phyloP scores from a whole-genome alignment of 2,329 filamentous ascomycete genomes.

The Aureobasidium melanogenum region DNA sequence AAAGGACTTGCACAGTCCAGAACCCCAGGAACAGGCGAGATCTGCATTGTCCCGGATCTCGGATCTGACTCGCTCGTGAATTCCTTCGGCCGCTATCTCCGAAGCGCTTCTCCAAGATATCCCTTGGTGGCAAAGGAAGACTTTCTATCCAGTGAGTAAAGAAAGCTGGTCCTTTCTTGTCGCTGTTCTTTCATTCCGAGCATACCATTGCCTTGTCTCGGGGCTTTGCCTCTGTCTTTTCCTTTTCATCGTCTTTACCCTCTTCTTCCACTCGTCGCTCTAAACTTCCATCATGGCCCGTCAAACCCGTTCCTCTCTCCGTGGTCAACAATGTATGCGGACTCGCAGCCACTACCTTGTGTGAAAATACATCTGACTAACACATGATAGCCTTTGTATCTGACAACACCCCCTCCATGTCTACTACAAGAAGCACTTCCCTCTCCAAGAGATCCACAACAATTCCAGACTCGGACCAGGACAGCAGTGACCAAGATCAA shows the following conservation, averaged over 20 bases:
- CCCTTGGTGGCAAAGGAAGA: background rate
- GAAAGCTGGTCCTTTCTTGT: background rate
- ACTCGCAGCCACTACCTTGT: background rate
- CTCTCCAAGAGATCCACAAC: background rate
- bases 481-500: background rate
- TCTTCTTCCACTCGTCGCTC: background rate
- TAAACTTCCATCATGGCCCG: constrained; percentile 5
- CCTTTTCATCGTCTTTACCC: background rate
- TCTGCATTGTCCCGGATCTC: constrained; percentile 7
- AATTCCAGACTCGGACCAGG: constrained; percentile 1
- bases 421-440: background rate
- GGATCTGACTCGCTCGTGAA: background rate
- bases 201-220: background rate
- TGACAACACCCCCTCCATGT: background rate
- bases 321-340: background rate
- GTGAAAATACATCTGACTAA: background rate
- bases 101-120: background rate
- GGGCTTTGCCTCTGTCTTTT: background rate
- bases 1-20: background rate
- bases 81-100: background rate
- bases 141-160: background rate
- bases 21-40: background rate
- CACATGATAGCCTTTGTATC: background rate
- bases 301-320: constrained; percentile 7
- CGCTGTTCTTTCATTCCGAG: background rate